Conservation (phyloP, 1,284 basidiomycete genomes). For the Cryptococcus sp. region DNA sequence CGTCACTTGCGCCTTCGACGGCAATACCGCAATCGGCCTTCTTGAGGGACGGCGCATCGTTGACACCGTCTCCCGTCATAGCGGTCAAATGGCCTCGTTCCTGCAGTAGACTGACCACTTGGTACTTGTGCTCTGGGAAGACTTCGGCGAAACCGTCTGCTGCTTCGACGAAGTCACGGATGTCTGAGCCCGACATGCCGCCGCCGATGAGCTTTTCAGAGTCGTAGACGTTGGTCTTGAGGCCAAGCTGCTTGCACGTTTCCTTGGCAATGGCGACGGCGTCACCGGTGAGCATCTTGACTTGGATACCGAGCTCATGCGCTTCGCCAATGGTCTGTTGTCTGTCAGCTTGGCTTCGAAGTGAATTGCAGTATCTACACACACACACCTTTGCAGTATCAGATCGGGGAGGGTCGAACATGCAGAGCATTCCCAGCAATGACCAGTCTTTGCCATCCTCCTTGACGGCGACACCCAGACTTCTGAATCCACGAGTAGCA, state of each 20-base stretch:
- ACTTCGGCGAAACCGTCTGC: slow-evolving; percentile 64
- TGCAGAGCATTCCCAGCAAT: slow-evolving; percentile 56
- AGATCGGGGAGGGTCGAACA: slow-evolving; percentile 58
- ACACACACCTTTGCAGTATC: slow-evolving; percentile 55
- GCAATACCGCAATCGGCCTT: slow-evolving; percentile 65
- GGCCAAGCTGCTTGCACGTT: slow-evolving; percentile 58
- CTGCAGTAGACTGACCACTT: slow-evolving; percentile 61
- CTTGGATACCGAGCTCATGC: slow-evolving; percentile 57
- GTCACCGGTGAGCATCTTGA: slow-evolving; percentile 65
- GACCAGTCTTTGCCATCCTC: slow-evolving; percentile 58
- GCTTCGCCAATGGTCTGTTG: slow-evolving; percentile 59
- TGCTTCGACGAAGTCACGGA: slow-evolving; percentile 60
- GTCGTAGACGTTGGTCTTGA: slow-evolving; percentile 61
- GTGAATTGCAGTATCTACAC: background rate
- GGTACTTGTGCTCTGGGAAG: slow-evolving; percentile 61
- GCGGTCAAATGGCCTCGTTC: slow-evolving; percentile 61
- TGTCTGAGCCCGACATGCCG: slow-evolving; percentile 59
- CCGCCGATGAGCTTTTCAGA: slow-evolving; percentile 60
- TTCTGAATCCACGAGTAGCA: slow-evolving; percentile 60
- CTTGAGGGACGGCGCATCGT: slow-evolving; percentile 61
- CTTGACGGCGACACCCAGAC: slow-evolving; percentile 60
- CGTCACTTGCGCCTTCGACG: slow-evolving; percentile 66
- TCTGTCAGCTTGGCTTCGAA: background rate
- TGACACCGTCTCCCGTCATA: slow-evolving; percentile 62
- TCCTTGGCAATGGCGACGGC: slow-evolving; percentile 63